phyloP scores from a whole-genome alignment of 768 basidiomycete genomes.

The Termitomyces sp. region DNA sequence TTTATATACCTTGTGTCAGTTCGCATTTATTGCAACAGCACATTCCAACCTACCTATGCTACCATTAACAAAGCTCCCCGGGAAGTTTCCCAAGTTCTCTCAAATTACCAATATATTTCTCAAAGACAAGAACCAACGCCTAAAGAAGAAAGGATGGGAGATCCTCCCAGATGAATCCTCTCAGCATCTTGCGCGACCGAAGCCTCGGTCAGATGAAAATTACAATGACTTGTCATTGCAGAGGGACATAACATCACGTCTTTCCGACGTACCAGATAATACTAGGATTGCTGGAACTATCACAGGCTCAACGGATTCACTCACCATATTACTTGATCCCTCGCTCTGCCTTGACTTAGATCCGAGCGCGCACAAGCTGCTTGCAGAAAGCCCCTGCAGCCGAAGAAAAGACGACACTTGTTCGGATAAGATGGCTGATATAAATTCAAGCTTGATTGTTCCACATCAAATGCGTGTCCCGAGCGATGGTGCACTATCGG shows the following conservation, averaged over 20 bases:
- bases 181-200: too few relatives aligned
- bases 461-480: neutral
- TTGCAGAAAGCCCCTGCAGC: neutral
- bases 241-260: neutral
- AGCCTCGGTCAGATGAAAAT: too few relatives aligned
- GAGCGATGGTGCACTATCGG: neutral
- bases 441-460: neutral
- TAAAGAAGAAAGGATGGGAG: neutral
- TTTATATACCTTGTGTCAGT: neutral
- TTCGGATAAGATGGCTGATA: neutral
- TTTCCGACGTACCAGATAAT: neutral
- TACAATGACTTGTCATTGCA: neutral
- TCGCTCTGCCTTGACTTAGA: neutral
- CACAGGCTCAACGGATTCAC: neutral
- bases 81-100: neutral
- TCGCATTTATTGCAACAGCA: neutral
- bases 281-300: neutral
- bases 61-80: neutral
- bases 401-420: neutral
- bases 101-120: neutral
- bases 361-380: neutral
- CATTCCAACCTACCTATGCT: neutral
- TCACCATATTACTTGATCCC: neutral
- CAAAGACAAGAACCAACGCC: neutral
- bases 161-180: neutral